Base-by-base conservation (phyloP, 768 basidiomycete species). In the Russula abietina region DNA sequence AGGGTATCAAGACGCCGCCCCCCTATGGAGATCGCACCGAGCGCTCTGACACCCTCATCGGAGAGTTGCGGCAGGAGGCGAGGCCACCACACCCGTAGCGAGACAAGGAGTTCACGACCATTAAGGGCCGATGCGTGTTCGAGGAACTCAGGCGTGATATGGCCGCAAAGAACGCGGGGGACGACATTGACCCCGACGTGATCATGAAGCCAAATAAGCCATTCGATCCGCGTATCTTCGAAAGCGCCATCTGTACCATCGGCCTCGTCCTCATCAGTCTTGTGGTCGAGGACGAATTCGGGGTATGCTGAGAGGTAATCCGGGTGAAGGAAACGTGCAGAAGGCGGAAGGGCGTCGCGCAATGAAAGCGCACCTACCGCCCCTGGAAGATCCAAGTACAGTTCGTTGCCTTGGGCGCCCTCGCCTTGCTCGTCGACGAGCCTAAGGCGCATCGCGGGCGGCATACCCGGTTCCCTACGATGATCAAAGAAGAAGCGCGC, bases 401-500 rank as follows among this genome's bases (percentile, higher is more conserved):
- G 3, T 32, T 64, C 65, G 32, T 60, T 45, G 5, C 55, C 48
- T 33, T 56, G 65, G 12, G 48, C 54, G 3, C 14, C 11, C 32
- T 12, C n/a, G 2, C 55, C 53, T 7, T 16, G 49, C 48, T 65
- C 63, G 50, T 66, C 62, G 22, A 26, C 49, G 2, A 66, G 52
- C 26, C 58, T 53, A 43, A 66, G 62, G 17, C 58, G 38, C 28
- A 52, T 30, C 19, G 63, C 46, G 30, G 48, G 26, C 0, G 63
- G 65, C 57, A 66, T 64, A 1, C 36, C 50, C 14, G 8, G 10
- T 11, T n/a, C 41, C 19, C 2, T 12, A 24, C 65, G 63, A 32
- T 66, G 32, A n/a, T 65, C 65, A 36, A 66, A 66, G 58, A 66
- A 66, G 54, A 66, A 66, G 33, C 62, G 46, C 3, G 65, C 65